A percentile compares a stretch with the other conserved stretches of the same genome.
Conservation (phyloP, 768 basidiomycete species). For the Saitozyma podzolica region DNA sequence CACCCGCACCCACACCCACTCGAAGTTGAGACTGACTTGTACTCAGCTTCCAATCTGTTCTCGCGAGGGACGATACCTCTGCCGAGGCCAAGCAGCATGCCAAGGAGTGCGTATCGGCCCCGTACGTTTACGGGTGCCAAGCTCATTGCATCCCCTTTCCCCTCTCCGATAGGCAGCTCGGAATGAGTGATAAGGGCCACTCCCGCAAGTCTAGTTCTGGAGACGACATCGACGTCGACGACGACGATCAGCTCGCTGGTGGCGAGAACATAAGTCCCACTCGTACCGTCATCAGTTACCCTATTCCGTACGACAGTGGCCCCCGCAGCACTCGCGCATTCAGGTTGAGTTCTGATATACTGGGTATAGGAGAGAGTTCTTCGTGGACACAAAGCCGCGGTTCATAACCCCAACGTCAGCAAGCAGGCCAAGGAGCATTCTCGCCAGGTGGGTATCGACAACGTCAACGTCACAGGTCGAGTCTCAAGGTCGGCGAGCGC, state of each 20-base stretch:
- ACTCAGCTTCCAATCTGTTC: too few species aligned
- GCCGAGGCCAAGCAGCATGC: slow-evolving; percentile 37
- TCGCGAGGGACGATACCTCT: slow-evolving; percentile 11
- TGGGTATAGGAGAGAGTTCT: slow-evolving; percentile 50
- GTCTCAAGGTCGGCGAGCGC: too few species aligned
- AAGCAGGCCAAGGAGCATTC: slow-evolving; percentile 50
- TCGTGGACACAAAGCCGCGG: slow-evolving; percentile 49
- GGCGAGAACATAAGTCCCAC: slow-evolving; percentile 5
- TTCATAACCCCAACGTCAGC: slow-evolving; percentile 45
- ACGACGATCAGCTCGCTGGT: slow-evolving; percentile 8
- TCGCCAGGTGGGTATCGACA: slow-evolving; percentile 13
- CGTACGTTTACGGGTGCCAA: too few species aligned
- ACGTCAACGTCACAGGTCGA: too few species aligned
- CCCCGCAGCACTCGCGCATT: too few species aligned
- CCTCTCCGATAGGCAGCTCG: too few species aligned
- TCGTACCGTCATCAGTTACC: neutral
- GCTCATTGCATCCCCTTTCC: too few species aligned
- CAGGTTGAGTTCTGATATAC: slow-evolving; percentile 1
- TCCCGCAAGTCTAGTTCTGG: slow-evolving; percentile 15
- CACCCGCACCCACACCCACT: too few species aligned
- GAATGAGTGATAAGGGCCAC: too few species aligned
- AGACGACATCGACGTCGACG: slow-evolving; percentile 18
- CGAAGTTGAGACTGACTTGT: too few species aligned
- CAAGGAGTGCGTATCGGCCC: slow-evolving; percentile 21
- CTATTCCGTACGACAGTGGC: too few species aligned